A percentile compares a stretch with the other conserved stretches of the same genome.
These are phyloP conservation scores for Fusarium setosum DNA, from an alignment of 2,329 filamentous ascomycete species.

Conservation along the genomic window DNA sequence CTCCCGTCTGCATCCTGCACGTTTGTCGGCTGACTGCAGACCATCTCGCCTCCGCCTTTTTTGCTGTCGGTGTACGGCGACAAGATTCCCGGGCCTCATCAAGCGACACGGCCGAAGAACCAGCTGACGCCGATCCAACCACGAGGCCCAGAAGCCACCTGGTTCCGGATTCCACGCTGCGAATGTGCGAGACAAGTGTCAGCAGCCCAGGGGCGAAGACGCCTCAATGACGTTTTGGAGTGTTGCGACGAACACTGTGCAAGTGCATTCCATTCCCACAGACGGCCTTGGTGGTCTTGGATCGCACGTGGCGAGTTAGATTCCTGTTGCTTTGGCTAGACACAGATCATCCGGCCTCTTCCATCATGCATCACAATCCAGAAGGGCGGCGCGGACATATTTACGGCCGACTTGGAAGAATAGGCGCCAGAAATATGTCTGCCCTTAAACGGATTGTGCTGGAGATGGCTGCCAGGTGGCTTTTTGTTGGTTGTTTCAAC, in stretches of 20 bases:
- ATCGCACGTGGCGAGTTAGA: conserved; percentile 5
- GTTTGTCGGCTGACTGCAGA: conserved; percentile 12
- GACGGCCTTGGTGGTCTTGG: background rate
- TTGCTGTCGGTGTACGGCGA: conserved; percentile 11
- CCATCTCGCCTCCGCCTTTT: conserved; percentile 18
- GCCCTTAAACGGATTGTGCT: background rate
- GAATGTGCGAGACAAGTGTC: background rate
- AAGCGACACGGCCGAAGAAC: conserved; percentile 18
- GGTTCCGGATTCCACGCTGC: background rate
- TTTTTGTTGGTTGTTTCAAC: background rate
- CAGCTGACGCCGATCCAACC: conserved; percentile 23
- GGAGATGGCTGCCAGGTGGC: background rate
- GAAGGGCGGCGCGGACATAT: background rate
- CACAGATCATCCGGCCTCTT: background rate
- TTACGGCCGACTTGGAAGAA: background rate
- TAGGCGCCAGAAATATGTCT: background rate
- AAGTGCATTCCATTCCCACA: background rate
- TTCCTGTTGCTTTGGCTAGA: conserved; percentile 1
- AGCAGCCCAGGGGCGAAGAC: background rate
- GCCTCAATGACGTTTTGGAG: conserved; percentile 2
- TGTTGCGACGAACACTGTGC: conserved; percentile 13
- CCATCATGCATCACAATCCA: background rate
- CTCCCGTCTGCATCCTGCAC: conserved; percentile 36
- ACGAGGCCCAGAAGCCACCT: conserved; percentile 2
- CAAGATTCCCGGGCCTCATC: conserved; percentile 21